Conservation (phyloP, 352 stramenopile genomes). For the Pythium sukuiense region DNA sequence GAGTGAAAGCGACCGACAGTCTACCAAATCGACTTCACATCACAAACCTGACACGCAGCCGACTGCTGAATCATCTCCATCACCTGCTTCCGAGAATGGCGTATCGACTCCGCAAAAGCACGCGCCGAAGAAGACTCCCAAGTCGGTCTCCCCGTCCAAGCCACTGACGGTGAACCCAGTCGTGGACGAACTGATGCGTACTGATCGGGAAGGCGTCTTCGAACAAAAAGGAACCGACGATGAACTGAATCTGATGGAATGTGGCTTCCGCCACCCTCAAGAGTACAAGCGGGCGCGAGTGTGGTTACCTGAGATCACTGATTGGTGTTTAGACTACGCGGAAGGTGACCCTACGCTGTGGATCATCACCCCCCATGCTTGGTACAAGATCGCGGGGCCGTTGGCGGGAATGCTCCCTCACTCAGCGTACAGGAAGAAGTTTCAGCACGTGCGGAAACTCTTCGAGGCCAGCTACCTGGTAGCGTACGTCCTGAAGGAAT, state of each 20-base stretch:
- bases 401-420: conserved; percentile 77
- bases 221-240: conserved; percentile 52
- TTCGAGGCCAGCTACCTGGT: conserved; percentile 87
- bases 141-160: conserved; percentile 11
- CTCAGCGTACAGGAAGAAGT: conserved; percentile 64
- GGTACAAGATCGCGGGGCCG: conserved; percentile 85
- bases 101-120: conserved; percentile 1
- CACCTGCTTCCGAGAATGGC: not conserved
- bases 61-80: conserved; percentile 3
- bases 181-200: conserved; percentile 79
- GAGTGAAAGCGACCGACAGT: conserved; percentile 46
- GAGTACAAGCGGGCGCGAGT: conserved; percentile 65
- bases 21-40: not conserved
- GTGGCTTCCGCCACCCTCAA: conserved; percentile 67
- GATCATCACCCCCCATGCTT: conserved; percentile 79
- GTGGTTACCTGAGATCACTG: conserved; percentile 82
- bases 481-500: conserved; percentile 83
- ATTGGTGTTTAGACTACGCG: conserved; percentile 88
- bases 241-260: conserved; percentile 79
- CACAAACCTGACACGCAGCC: not conserved
- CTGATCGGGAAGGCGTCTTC: conserved; percentile 49
- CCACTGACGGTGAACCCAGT: conserved; percentile 44
- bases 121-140: conserved; percentile 7
- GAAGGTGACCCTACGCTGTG: conserved; percentile 83
- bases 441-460: conserved; percentile 70